Evolutionary conservation across 2,329 filamentous ascomycete genomes (phyloP), one percentile per base, ranked within the genome.

Genomic region (Fusarium sp.): DNA sequence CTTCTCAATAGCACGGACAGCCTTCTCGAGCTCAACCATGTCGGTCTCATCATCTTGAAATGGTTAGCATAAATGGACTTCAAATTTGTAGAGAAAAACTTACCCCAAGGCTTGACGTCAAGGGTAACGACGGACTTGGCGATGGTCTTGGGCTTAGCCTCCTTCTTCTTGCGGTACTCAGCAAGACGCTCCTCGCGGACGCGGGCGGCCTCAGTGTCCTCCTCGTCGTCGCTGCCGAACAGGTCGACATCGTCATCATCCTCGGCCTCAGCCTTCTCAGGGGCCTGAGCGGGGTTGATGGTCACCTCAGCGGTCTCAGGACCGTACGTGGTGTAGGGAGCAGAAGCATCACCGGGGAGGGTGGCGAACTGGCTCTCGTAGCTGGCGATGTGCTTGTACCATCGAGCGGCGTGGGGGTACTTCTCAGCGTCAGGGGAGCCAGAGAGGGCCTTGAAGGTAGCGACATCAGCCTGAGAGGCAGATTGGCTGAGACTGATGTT

Each of bases 41-140:
- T 97, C 88, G 77, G 95, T 98, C 90, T 97, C 94, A 77, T 98
- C 94, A 84, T 97, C 93, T 90, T 66, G 11, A 54, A 31, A 21
- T 43, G 4, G 67, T 79, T 74, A 78, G 73, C 53, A 73, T 71
- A 48, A 44, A 18, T 12, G 28, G 21, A 19, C 7, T 18, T n/a
- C 1, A 12, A 10, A 8, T 10, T 12, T 7, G 11, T 7, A 13
- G 25, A 28, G 14, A 12, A 34, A 55, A 55, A 86, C 92, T 76
- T 92, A 97, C 95, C 96, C 95, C 96, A 98, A 79, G 96, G 96
- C 90, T 99, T 99, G 75, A 99, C 92, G 78, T 98, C 95, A 75
- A 99, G 78, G 73, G 94, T 98, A 78, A 98, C 94, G 69, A 98
- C 86, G 65, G 95, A 98, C 90, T 99, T 99, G 81, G 96, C 96